Percentiles rank a stretch among this genome's conserved stretches.
Conservation (phyloP, 2,329 filamentous ascomycete species). For the Colletotrichum lini region DNA sequence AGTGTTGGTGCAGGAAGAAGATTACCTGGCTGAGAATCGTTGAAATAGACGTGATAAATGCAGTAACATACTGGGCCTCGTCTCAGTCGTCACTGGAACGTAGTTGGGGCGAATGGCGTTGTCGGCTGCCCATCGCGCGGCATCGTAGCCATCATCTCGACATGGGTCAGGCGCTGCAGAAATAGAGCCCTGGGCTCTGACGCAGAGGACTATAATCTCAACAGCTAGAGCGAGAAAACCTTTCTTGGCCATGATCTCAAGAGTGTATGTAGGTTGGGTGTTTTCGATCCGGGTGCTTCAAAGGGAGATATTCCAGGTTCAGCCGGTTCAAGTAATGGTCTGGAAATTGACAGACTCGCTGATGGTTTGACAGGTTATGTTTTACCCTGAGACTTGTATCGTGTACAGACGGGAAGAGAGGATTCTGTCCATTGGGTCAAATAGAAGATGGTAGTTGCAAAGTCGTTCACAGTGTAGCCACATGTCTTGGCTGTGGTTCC, state of each 20-base stretch:
- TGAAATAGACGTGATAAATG: too few relatives aligned
- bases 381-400: too few relatives aligned
- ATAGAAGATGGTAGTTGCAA: too few relatives aligned
- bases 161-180: not conserved
- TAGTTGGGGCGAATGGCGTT: constrained; percentile 10
- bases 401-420: too few relatives aligned
- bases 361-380: too few relatives aligned
- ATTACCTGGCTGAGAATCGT: too few relatives aligned
- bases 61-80: not conserved
- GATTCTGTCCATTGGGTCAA: not conserved
- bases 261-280: too few relatives aligned
- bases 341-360: not conserved
- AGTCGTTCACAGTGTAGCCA: not conserved
- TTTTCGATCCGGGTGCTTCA: not conserved
- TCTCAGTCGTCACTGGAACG: not conserved
- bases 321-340: not conserved
- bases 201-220: not conserved
- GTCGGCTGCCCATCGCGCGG: constrained; percentile 1
- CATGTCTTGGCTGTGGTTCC: not conserved
- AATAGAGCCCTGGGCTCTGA: not conserved
- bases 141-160: not conserved
- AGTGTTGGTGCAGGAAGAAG: not conserved
- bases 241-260: not conserved
- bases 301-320: too few relatives aligned
- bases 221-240: too few relatives aligned